Evolutionary conservation across 2,329 filamentous ascomycete genomes (phyloP).

Genomic region (Phialophora chinensis): DNA sequence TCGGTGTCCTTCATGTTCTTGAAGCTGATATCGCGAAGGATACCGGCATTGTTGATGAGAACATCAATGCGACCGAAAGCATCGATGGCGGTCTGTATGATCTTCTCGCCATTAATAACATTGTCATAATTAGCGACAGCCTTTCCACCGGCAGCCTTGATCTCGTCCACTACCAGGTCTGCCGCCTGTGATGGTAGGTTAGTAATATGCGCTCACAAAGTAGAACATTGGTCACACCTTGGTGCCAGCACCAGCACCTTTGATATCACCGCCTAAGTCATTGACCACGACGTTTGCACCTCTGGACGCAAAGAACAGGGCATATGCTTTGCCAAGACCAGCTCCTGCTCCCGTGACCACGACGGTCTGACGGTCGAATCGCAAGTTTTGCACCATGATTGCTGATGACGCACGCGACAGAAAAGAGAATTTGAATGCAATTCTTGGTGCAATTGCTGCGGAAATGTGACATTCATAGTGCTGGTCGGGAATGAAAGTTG

Average conservation of each 20-base stretch:
- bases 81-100: conserved; percentile 72
- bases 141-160: conserved; percentile 84
- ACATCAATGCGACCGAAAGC: conserved; percentile 77
- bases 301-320: conserved; percentile 85
- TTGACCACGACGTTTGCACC: conserved; percentile 97
- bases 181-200: conserved; percentile 59
- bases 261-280: conserved; percentile 90
- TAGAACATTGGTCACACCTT: conserved; percentile 65
- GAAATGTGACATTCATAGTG: too few relatives aligned
- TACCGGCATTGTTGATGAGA: conserved; percentile 97
- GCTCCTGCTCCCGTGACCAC: conserved; percentile 86
- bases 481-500: too few relatives aligned
- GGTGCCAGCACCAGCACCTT: conserved; percentile 84
- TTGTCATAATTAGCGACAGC: conserved; percentile 96
- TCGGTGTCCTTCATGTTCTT: conserved; percentile 98
- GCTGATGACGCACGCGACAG: neutral
- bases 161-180: conserved; percentile 57
- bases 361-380: conserved; percentile 87
- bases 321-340: conserved; percentile 81
- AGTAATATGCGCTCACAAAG: neutral
- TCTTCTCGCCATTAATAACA: conserved; percentile 83
- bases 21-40: conserved; percentile 92
- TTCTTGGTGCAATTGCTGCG: too few relatives aligned
- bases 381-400: conserved; percentile 68
- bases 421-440: too few relatives aligned